Percentiles rank a stretch among this genome's conserved stretches.
Conservation (phyloP, 2,329 filamentous ascomycete species). For the Trichoderma sp. region DNA sequence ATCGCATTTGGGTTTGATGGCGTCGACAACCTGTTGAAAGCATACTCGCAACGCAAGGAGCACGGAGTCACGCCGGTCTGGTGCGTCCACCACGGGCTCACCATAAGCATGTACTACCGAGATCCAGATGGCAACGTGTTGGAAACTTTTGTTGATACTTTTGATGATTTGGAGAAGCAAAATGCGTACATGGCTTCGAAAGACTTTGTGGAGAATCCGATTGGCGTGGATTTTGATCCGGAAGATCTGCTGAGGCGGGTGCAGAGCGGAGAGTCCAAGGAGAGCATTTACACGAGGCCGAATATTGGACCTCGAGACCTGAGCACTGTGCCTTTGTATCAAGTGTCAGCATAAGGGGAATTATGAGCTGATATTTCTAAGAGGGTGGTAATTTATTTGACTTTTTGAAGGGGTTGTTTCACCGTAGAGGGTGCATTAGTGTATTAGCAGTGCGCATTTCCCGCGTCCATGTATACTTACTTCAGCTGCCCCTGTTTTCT, state of each 20-base stretch:
- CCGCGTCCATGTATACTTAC: no score
- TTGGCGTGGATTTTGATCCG: slow-evolving; percentile 19
- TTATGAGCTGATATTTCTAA: not conserved
- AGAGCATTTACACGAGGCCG: slow-evolving; percentile 12
- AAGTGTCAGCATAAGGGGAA: not conserved
- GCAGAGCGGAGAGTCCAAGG: slow-evolving; percentile 8
- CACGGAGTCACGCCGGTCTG: slow-evolving; percentile 39
- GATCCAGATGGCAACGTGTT: slow-evolving; percentile 49
- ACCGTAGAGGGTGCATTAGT: not conserved
- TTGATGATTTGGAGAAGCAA: slow-evolving; percentile 37
- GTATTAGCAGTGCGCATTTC: no score
- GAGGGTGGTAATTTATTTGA: not conserved
- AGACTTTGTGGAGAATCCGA: slow-evolving; percentile 40
- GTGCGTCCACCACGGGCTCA: slow-evolving; percentile 47
- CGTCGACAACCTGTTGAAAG: not conserved
- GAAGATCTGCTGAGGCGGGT: slow-evolving; percentile 14
- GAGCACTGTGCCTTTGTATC: not conserved
- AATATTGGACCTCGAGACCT: slow-evolving; percentile 16
- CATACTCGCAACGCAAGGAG: slow-evolving; percentile 24
- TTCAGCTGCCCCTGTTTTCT: not conserved
- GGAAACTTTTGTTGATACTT: slow-evolving; percentile 47
- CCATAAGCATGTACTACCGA: slow-evolving; percentile 45
- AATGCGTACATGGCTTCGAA: slow-evolving; percentile 37
- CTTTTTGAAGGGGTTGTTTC: not conserved
- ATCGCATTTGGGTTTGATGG: not conserved